Evolutionary conservation across 352 stramenopile species (phyloP).

Genomic region (Pythium insidiosum): DNA sequence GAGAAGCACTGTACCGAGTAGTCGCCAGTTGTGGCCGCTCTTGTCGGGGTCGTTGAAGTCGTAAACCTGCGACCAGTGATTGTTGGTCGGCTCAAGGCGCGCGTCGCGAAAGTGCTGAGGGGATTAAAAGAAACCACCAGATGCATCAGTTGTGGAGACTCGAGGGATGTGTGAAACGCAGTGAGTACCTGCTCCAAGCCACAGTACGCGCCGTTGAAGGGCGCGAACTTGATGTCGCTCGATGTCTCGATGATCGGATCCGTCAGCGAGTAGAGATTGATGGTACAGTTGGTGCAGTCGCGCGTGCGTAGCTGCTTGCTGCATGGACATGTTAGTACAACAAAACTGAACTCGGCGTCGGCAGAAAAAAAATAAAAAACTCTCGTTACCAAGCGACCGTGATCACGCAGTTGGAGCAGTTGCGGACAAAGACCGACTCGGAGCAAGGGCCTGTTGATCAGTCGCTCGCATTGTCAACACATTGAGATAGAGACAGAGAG

Average conservation of each 20-base stretch:
- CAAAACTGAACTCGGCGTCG: not conserved
- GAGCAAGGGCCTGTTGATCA: constrained; percentile 52
- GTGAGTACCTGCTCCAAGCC: constrained; percentile 48
- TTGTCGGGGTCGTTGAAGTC: constrained; percentile 91
- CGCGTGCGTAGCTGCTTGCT: constrained; percentile 88
- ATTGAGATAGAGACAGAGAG: not conserved
- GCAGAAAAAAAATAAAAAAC: not conserved
- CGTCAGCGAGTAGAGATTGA: constrained; percentile 87
- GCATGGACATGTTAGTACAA: not conserved
- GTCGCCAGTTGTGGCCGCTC: constrained; percentile 57
- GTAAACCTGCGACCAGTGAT: constrained; percentile 88
- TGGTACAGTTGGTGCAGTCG: constrained; percentile 73
- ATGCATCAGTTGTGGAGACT: too few species aligned
- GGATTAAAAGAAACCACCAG: too few species aligned
- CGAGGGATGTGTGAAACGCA: too few species aligned
- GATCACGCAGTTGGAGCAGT: constrained; percentile 87
- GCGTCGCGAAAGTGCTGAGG: constrained; percentile 64
- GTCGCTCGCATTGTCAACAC: not conserved
- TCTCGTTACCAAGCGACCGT: constrained; percentile 71
- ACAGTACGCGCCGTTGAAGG: constrained; percentile 85
- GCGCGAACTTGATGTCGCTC: constrained; percentile 74
- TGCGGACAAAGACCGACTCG: constrained; percentile 87
- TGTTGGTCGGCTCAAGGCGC: constrained; percentile 72
- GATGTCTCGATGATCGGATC: constrained; percentile 91
- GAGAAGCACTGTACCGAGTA: constrained; percentile 34